Base-by-base conservation (phyloP, 2,329 filamentous ascomycete genomes). In the Fusarium pininemorale region DNA sequence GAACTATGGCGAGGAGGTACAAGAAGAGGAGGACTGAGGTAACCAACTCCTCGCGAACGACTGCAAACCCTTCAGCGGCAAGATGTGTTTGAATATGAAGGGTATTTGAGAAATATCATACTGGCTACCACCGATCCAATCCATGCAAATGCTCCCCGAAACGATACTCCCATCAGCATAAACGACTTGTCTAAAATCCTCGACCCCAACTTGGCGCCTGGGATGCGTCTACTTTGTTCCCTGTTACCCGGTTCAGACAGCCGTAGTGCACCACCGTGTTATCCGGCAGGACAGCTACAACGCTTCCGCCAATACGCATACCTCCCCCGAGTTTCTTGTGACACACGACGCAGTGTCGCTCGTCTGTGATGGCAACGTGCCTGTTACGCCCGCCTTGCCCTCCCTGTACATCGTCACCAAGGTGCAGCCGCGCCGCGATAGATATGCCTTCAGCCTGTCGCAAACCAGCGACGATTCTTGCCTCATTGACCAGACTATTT, bases 271-370 rank as follows among this genome's bases (percentile, higher is more conserved):
- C 92, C 22, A 95, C 93, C 32, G 87, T 88, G 80, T 91, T 94
- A 84, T 97, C 93, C 12, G 95, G 94, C 83, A 96, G 88, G 18
- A 98, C 95, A 45, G 95, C 92, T 68, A 98, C 93, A 24, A 98
- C 96, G 81, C 93, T 97, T 8, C 94, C 93, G 5, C 96, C 96
- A 75, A 98, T 90, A 70, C 96, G 86, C 87, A 98, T 98, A 79
- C 82, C 82, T 4, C 94, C 93, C 3, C 95, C 96, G 74, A 99
- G 89, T 74, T 96, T 87, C 86, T 98, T 98, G 82, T 98, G 93
- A 81, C 96, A 99, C 22, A 97, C 94, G 18, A 93, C 92, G 81
- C 96, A 99, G 62, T 98, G 92, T 58, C 94, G 87, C 80, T 98
- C 96, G 78, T 99, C 96, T 15, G 89, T 90, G 58, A 99, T 91